Conservation (phyloP, 345 rosid genomes). For the Carallia brachiata region DNA sequence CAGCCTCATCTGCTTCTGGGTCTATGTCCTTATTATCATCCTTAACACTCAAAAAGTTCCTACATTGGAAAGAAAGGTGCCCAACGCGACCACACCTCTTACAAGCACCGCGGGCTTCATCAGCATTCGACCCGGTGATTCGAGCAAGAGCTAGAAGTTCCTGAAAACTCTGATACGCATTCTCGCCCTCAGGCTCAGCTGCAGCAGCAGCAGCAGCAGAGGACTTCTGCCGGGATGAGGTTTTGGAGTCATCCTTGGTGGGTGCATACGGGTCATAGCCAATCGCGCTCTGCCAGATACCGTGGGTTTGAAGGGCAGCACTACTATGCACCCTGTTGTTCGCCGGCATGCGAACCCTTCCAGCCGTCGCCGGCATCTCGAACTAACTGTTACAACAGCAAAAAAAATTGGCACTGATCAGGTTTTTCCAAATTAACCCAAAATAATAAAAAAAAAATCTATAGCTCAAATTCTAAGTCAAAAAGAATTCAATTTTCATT, state of each 20-base stretch:
- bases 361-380: constrained; percentile 99
- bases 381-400: constrained; percentile 7
- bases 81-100: constrained; percentile 93
- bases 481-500: no score
- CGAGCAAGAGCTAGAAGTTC: constrained; percentile 85
- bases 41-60: constrained; percentile 76
- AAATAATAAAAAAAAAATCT: not conserved
- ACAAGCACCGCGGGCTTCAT: constrained; percentile 90
- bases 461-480: not conserved
- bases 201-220: constrained; percentile 11
- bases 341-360: constrained; percentile 99
- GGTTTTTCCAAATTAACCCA: not conserved
- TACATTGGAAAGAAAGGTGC: constrained; percentile 82
- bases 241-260: constrained; percentile 67
- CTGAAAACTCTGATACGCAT: constrained; percentile 75
- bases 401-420: not conserved
- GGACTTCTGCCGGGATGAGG: constrained; percentile 34
- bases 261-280: constrained; percentile 98
- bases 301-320: constrained; percentile 96
- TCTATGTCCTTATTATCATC: constrained; percentile 71
- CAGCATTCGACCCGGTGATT: constrained; percentile 66
- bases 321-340: constrained; percentile 99
- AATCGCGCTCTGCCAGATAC: constrained; percentile 97
- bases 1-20: constrained; percentile 52
- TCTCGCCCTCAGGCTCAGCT: constrained; percentile 61